phyloP scores from a whole-genome alignment of 2,329 filamentous ascomycete genomes.

The Penicillium sp. region DNA sequence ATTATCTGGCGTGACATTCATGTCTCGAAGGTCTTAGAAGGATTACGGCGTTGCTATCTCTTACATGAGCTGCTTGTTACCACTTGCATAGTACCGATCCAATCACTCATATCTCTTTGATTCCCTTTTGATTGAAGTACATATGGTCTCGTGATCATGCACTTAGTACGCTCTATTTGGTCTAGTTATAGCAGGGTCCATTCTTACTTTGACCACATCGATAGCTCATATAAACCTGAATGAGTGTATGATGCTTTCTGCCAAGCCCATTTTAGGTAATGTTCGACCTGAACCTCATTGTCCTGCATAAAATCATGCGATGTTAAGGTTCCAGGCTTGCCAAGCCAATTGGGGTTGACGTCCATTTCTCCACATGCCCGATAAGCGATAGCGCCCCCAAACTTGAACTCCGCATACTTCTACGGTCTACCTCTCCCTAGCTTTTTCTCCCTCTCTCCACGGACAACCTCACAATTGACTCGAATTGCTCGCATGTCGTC shows the following conservation, averaged over 20 bases:
- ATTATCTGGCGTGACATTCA: background rate
- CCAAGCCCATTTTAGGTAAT: background rate
- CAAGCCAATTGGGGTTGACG: background rate
- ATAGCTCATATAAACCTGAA: background rate
- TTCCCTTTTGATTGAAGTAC: too few relatives aligned
- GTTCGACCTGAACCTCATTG: background rate
- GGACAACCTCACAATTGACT: conserved; percentile 7
- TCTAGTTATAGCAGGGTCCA: background rate
- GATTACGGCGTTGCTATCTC: background rate
- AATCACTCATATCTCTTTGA: background rate
- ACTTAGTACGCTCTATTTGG: too few relatives aligned
- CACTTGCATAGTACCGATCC: background rate
- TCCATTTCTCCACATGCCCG: conserved; percentile 14
- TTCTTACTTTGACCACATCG: background rate
- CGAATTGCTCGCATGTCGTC: conserved; percentile 26
- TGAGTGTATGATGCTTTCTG: background rate
- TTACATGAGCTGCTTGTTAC: background rate
- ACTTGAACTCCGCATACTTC: conserved; percentile 7
- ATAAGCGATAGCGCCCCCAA: conserved; percentile 21
- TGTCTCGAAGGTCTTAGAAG: background rate
- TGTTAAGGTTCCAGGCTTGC: background rate
- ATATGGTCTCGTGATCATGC: too few relatives aligned
- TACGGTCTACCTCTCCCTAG: background rate
- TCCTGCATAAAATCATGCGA: background rate
- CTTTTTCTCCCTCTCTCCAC: background rate